Evolutionary conservation across 148 eudicot genomes (phyloP).

Genomic region (Diospyros kaki): DNA sequence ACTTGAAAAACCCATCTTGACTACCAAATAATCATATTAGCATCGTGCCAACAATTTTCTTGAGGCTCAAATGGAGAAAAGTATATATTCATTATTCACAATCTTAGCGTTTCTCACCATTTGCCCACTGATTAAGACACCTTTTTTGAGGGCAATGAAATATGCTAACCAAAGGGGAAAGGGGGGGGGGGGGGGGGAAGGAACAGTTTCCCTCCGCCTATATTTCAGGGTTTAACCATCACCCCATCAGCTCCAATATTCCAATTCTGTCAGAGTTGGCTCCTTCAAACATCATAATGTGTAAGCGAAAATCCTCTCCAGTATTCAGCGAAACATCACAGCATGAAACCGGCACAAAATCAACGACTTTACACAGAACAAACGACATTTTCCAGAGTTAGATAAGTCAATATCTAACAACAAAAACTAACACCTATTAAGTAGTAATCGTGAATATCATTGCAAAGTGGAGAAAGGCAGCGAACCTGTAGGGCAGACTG

Average conservation of each 20-base stretch:
- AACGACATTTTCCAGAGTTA: no score
- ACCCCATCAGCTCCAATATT: no score
- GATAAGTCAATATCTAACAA: not conserved
- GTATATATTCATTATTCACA: not conserved
- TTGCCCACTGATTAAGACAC: not conserved
- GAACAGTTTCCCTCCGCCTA: no score
- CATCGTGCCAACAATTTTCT: not conserved
- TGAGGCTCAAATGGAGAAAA: not conserved
- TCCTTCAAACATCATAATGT: no score
- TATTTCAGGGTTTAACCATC: no score
- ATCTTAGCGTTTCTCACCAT: not conserved
- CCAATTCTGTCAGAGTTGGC: no score
- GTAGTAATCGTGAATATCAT: not conserved
- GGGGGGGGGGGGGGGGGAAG: no score
- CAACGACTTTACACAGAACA: no score
- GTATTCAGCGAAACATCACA: no score
- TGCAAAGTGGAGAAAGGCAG: not conserved
- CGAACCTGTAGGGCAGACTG: constrained; percentile 54
- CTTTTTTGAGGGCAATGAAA: not conserved
- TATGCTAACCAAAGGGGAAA: no score
- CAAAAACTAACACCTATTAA: not conserved
- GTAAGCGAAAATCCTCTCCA: no score
- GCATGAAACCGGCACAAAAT: no score
- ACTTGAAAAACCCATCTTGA: not conserved
- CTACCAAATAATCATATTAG: not conserved